Percentiles rank a stretch among this genome's conserved stretches.
These are phyloP conservation scores for Fagopyrum homotropicum DNA, from an alignment of 148 eudicot genomes.

Conservation along the genomic window DNA sequence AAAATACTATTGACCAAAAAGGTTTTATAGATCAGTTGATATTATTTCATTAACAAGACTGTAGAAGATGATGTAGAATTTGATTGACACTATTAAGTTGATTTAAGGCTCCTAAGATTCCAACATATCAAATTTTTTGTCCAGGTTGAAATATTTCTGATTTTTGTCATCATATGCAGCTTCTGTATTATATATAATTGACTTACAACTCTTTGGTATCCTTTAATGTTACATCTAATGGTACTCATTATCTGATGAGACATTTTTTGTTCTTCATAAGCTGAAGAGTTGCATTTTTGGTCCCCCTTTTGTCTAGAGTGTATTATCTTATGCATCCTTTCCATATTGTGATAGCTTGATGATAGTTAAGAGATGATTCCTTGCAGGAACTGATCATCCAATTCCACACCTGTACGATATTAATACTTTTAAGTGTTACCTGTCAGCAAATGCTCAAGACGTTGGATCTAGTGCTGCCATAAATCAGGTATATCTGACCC, in stretches of 20 bases:
- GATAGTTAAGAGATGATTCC: not conserved
- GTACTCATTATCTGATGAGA: not conserved
- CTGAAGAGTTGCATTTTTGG: not conserved
- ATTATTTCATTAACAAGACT: not conserved
- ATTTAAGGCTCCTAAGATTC: not conserved
- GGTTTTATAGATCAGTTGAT: not conserved
- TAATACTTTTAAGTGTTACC: conserved; percentile 77
- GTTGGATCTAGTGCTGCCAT: conserved; percentile 54
- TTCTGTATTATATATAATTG: not conserved
- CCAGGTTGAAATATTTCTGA: not conserved
- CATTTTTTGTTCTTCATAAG: not conserved
- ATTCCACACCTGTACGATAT: conserved; percentile 79
- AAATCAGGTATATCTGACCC: conserved; percentile 49
- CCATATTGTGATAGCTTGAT: not conserved
- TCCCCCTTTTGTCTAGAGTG: not conserved
- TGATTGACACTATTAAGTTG: not conserved
- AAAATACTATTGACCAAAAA: not conserved
- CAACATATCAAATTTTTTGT: not conserved
- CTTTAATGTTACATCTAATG: not conserved
- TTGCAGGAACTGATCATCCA: conserved; percentile 82
- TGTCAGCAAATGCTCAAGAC: conserved; percentile 56
- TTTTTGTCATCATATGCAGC: not conserved
- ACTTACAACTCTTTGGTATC: no score
- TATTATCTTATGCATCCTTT: not conserved
- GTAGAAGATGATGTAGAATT: not conserved